Base-by-base conservation (phyloP, 2,329 filamentous ascomycete species). In the Aureobasidium sp. region DNA sequence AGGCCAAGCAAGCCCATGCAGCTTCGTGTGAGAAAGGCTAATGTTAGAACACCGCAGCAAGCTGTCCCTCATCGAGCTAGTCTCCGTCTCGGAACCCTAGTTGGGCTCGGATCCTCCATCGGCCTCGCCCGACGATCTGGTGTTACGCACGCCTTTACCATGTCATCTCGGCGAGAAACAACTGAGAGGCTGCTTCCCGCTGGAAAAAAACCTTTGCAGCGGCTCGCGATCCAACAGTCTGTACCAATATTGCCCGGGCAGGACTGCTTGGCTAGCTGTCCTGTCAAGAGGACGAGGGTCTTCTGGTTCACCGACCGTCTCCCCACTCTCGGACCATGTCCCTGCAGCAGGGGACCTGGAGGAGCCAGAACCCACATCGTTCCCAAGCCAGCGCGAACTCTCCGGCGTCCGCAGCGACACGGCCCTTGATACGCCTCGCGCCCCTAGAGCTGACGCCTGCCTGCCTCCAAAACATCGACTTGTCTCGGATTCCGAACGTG, bases 81-180 rank as follows among this genome's bases (percentile, higher is more conserved):
- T 6, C 21, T 4, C 51, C 51, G 38, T 43, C 38, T 35, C 53
- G 27, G 38, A 45, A 45, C 40, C 40, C 40, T 57, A 3, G 27
- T 45, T 38, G 11, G 17, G 17, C 15, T 33, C 17, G 38, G 4
- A 40, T 53, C 37, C 51, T 42, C 15, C 13, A 25, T 43, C 51
- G 51, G 50, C 29, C 53, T 57, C 53, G 40, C 53, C 53, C 45
- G 50, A 42, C 37, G 50, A 54, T 54, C 50, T 54, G 23, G 9
- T 29, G 49, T 53, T 53, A 38, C 49, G 49, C 49, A 53, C 21
- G 21, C 49, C 33, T 42, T 42, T 25, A 15, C 8, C n/a, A 19
- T 54, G 50, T 42, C 37, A 54, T 42, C n/a, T 54, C n/a, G 50
- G 35, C 19, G 15, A 54, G 15, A 21, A 31, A 19, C 37, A 29